Conservation (phyloP, 2,329 filamentous ascomycete species). For the Fusarium tuaranense region DNA sequence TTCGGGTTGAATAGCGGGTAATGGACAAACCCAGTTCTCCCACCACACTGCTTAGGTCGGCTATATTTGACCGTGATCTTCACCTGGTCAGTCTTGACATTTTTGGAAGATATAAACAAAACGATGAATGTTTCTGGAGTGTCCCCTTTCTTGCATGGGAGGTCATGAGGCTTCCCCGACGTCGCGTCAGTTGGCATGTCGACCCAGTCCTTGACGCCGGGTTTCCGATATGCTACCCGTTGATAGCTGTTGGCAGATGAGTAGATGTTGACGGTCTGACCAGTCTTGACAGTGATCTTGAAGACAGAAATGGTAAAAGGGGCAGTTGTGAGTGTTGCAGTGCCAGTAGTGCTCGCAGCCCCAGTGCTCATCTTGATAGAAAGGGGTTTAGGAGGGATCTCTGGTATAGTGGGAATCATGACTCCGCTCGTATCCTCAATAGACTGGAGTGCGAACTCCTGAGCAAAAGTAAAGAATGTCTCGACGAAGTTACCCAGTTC, state of each 20-base stretch:
- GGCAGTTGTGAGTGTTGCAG: slow-evolving; percentile 4
- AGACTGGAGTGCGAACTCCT: slow-evolving; percentile 9
- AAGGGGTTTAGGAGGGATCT: not conserved
- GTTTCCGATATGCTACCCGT: slow-evolving; percentile 19
- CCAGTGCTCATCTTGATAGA: slow-evolving; percentile 2
- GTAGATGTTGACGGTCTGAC: slow-evolving; percentile 1
- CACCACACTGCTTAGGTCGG: not conserved
- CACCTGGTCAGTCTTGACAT: slow-evolving; percentile 1
- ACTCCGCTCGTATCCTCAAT: slow-evolving; percentile 21
- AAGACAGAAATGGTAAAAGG: slow-evolving; percentile 25
- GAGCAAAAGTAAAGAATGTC: slow-evolving; percentile 13
- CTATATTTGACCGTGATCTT: slow-evolving; percentile 10
- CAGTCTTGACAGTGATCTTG: slow-evolving; percentile 3
- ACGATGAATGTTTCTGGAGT: not conserved
- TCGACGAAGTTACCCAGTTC: not conserved
- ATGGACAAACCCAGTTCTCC: slow-evolving; percentile 24
- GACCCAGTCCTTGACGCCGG: slow-evolving; percentile 6
- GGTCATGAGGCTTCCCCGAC: not conserved
- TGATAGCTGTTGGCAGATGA: slow-evolving; percentile 10
- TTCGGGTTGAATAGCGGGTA: slow-evolving; percentile 3
- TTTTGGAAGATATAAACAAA: slow-evolving; percentile 18
- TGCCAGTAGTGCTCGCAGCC: slow-evolving; percentile 13
- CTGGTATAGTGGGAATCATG: not conserved
- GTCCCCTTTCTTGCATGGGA: slow-evolving; percentile 13
- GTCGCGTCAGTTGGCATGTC: slow-evolving; percentile 7